Evolutionary conservation across 148 eudicot genomes (phyloP).

Genomic region (Rhododendron williamsianum): DNA sequence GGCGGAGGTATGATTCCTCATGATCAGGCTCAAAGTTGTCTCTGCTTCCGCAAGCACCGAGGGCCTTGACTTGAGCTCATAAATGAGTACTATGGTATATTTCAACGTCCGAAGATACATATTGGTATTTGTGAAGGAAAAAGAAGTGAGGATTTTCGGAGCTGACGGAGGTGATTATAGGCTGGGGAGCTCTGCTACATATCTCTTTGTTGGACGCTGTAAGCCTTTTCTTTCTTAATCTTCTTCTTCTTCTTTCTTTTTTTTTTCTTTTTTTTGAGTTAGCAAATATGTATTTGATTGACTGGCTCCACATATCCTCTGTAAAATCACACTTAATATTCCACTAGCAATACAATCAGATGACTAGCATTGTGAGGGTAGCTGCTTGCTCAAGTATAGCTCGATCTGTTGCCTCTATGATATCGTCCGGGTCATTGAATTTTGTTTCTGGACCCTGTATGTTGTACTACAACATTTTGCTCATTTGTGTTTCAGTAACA

Average conservation of each 20-base stretch:
- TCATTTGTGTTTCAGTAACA: not conserved
- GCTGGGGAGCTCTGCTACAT: slow-evolving; percentile 14
- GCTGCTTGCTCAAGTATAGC: not conserved
- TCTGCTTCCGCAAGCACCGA: slow-evolving; percentile 72
- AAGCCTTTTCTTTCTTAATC: slow-evolving; percentile 15
- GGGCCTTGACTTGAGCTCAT: slow-evolving; percentile 48
- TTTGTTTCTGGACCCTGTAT: not conserved
- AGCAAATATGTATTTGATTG: slow-evolving; percentile 17
- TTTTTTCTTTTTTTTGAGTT: not conserved
- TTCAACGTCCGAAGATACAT: slow-evolving; percentile 5
- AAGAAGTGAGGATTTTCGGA: slow-evolving; percentile 12
- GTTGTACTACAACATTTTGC: not conserved
- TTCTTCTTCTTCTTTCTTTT: not conserved
- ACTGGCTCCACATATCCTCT: not conserved
- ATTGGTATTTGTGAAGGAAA: not conserved
- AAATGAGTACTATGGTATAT: not conserved
- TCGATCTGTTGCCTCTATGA: not conserved
- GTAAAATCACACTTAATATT: slow-evolving; percentile 1
- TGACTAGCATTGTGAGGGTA: not conserved
- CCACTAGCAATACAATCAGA: not conserved
- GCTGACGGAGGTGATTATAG: slow-evolving; percentile 10
- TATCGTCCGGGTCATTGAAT: not conserved
- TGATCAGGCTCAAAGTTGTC: slow-evolving; percentile 82
- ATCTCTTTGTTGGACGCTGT: slow-evolving; percentile 11
- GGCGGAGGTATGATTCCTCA: slow-evolving; percentile 97